Base-by-base conservation (phyloP, 1,139 yeast genomes). In the Candida dubliniensis region DNA sequence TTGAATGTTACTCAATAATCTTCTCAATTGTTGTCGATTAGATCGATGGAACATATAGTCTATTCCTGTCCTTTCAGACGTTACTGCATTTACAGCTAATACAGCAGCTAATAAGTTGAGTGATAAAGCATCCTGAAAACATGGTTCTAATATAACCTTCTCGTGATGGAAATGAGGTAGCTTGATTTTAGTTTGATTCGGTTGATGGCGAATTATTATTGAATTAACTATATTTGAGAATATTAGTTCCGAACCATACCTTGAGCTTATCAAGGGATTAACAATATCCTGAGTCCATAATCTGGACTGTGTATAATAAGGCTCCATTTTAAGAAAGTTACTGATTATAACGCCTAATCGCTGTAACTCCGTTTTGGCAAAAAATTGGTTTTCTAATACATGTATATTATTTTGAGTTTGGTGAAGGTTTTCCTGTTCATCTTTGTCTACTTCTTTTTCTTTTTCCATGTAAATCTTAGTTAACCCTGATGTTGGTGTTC, bases 401-500 rank as follows among this genome's bases (percentile, higher is more conserved):
- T 71, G 74, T 12, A 37, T 24, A 24, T 37, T 30, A n/a, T 11
- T 31, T 2, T 36, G 10, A n/a, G 13, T 25, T 79, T 74, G 23
- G 23, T 18, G 23, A 18, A 3, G 3, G 23, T 18, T 18, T 18
- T 5, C 5, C 5, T 18, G 3, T 5, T 18, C 23, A 45, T 68
- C 71, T 13, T 41, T 4, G 18, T 33, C 61, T 67, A 32, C 56
- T 34, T 66, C 65, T 32, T 57, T 58, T 36, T 67, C 73, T 48
- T 76, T 80, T 50, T 76, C 78, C 71, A 82, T 71, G 47, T 81
- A 77, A 2, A 83, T 58, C 38, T 74, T 74, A 0, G 88, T 82
- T 46, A 84, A 63, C 0, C 90, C 90, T 0, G 86, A 74, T 0
- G 89, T 83, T 2, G 90, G 90, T 0, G 90, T 84, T 29, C 91